Conservation (phyloP, 2,329 filamentous ascomycete genomes). For the Phyllosticta ampelicida region DNA sequence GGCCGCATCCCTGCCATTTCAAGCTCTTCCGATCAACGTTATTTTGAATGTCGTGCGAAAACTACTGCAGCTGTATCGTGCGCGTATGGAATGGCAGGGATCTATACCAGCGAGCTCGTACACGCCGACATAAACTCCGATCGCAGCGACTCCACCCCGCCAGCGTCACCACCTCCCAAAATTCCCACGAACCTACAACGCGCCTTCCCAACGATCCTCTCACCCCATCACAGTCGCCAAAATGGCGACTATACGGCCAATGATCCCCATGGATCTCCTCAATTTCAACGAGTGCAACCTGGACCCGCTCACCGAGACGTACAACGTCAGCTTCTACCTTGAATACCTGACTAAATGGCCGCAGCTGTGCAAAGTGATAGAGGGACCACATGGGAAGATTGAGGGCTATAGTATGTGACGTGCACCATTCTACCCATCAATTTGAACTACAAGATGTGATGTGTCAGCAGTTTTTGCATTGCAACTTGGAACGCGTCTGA, state of each 20-base stretch:
- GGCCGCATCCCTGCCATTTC: too few relatives aligned
- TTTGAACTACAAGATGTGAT: too few relatives aligned
- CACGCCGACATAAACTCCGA: not conserved
- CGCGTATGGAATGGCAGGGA: not conserved
- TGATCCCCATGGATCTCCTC: constrained; percentile 74
- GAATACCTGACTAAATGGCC: constrained; percentile 96
- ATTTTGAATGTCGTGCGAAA: too few relatives aligned
- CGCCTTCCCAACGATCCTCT: not conserved
- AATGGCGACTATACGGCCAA: constrained; percentile 26
- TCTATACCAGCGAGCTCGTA: not conserved
- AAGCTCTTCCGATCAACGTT: too few relatives aligned
- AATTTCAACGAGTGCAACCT: constrained; percentile 91
- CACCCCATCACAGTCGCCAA: not conserved
- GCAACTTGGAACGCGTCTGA: not conserved
- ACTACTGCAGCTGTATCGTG: too few relatives aligned
- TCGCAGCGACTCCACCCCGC: not conserved
- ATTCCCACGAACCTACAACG: not conserved
- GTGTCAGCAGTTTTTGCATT: too few relatives aligned
- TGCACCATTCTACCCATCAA: not conserved
- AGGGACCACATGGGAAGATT: constrained; percentile 76
- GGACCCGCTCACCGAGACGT: constrained; percentile 94
- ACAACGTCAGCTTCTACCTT: constrained; percentile 89
- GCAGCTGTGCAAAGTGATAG: constrained; percentile 82
- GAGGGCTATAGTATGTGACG: constrained; percentile 73
- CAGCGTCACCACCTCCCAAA: not conserved